Conservation (phyloP, 805 yeast species). For the Starmerella cellae region DNA sequence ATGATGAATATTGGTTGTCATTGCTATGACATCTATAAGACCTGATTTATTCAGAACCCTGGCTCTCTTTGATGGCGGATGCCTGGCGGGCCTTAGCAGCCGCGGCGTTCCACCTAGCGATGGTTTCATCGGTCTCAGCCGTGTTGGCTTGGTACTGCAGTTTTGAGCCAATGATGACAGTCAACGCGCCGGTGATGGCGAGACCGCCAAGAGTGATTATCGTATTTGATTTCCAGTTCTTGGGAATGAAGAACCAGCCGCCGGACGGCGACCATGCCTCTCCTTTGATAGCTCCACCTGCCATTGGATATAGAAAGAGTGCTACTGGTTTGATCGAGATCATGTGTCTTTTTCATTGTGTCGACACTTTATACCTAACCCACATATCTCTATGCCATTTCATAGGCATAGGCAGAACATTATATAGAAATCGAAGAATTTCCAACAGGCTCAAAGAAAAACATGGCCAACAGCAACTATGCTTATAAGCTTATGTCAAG, state of each 20-base stretch:
- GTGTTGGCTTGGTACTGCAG: conserved; percentile 29
- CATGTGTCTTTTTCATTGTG: too few species aligned
- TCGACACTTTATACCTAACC: not conserved
- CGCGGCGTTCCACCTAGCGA: conserved; percentile 37
- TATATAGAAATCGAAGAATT: too few species aligned
- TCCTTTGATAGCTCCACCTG: conserved; percentile 24
- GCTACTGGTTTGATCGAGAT: too few species aligned
- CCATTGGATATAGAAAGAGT: conserved; percentile 13
- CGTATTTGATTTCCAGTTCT: conserved; percentile 37
- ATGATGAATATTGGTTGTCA: too few species aligned
- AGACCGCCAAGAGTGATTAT: conserved; percentile 32
- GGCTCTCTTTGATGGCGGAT: conserved; percentile 21
- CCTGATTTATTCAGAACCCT: conserved; percentile 6
- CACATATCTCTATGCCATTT: too few species aligned
- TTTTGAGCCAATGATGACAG: conserved; percentile 31
- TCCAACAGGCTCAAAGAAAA: too few species aligned
- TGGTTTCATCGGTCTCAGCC: conserved; percentile 31
- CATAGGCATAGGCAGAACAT: too few species aligned
- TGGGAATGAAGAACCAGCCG: conserved; percentile 45
- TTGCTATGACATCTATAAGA: too few species aligned
- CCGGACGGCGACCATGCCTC: conserved; percentile 36
- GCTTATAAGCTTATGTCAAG: too few species aligned
- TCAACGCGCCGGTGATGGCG: conserved; percentile 26
- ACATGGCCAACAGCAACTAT: too few species aligned
- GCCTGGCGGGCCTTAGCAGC: conserved; percentile 30